phyloP scores from a whole-genome alignment of 495 filamentous ascomycete genomes.

The Aspergillus asperescens region DNA sequence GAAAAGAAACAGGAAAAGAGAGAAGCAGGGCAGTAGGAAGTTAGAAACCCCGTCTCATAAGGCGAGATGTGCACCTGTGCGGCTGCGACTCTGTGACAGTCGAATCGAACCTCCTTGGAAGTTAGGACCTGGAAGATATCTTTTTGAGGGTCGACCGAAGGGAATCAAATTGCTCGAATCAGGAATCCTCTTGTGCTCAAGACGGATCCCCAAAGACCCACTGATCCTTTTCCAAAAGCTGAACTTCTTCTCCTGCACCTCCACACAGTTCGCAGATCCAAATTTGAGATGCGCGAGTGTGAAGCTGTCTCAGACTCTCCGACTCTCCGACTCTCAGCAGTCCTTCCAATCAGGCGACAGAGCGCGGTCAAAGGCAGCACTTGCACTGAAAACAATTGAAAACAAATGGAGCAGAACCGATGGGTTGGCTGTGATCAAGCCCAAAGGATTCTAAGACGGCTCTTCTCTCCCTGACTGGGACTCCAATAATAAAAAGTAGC shows the following conservation, averaged over 20 bases:
- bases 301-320: background rate
- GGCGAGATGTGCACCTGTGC: no score
- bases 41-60: no score
- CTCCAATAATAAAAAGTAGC: background rate
- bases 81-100: no score
- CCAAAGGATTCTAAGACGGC: background rate
- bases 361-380: no score
- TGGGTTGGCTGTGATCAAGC: no score
- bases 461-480: background rate
- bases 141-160: no score
- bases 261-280: conserved; percentile 29
- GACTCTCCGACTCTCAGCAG: background rate
- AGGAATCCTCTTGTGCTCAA: conserved; percentile 6
- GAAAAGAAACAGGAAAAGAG: background rate
- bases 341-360: background rate
- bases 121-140: no score
- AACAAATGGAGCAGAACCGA: no score
- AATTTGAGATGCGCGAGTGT: conserved; percentile 15
- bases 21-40: no score
- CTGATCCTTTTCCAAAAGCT: conserved; percentile 15
- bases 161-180: conserved; percentile 4
- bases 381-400: no score
- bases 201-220: conserved; percentile 12
- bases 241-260: conserved; percentile 5
- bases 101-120: no score